Conservation (phyloP, 2,329 filamentous ascomycete species). For the Beauveria sp. region DNA sequence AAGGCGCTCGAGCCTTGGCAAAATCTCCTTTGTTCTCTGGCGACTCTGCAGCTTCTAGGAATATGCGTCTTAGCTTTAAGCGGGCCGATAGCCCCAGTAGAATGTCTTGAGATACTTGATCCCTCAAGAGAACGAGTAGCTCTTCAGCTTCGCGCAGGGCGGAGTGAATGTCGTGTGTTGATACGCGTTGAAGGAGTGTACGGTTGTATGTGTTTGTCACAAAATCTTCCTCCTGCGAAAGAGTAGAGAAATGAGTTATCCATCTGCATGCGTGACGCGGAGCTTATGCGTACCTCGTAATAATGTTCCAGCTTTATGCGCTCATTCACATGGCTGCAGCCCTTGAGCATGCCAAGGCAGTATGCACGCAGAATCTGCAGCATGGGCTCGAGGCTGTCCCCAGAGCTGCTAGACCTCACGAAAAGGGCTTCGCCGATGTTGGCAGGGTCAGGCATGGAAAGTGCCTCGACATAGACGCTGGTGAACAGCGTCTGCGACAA, state of each 20-base stretch:
- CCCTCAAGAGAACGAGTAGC: slow-evolving; percentile 38
- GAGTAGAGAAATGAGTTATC: background rate
- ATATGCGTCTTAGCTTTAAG: slow-evolving; percentile 57
- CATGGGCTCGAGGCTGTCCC: slow-evolving; percentile 34
- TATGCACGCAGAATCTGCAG: slow-evolving; percentile 71
- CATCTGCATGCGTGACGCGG: background rate
- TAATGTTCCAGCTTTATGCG: slow-evolving; percentile 77
- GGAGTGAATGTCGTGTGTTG: slow-evolving; percentile 46
- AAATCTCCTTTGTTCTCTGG: slow-evolving; percentile 36
- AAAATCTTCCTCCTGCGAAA: slow-evolving; percentile 80
- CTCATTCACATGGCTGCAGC: slow-evolving; percentile 70
- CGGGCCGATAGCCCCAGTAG: slow-evolving; percentile 54
- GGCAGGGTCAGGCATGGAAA: slow-evolving; percentile 63
- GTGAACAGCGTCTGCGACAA: slow-evolving; percentile 92
- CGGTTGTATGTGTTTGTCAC: slow-evolving; percentile 86
- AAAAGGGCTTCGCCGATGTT: slow-evolving; percentile 61
- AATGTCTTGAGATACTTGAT: slow-evolving; percentile 33
- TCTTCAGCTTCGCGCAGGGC: slow-evolving; percentile 47
- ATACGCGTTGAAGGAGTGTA: slow-evolving; percentile 60
- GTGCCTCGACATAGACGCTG: slow-evolving; percentile 78
- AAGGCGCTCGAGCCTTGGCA: slow-evolving; percentile 41
- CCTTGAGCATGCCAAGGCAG: slow-evolving; percentile 76
- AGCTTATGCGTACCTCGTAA: slow-evolving; percentile 60
- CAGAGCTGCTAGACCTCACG: slow-evolving; percentile 28
- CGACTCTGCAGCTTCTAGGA: slow-evolving; percentile 49